Evolutionary conservation across 495 filamentous ascomycete species (phyloP), one percentile per base, ranked within the genome.

Genomic region (Aspergillus affinis): DNA sequence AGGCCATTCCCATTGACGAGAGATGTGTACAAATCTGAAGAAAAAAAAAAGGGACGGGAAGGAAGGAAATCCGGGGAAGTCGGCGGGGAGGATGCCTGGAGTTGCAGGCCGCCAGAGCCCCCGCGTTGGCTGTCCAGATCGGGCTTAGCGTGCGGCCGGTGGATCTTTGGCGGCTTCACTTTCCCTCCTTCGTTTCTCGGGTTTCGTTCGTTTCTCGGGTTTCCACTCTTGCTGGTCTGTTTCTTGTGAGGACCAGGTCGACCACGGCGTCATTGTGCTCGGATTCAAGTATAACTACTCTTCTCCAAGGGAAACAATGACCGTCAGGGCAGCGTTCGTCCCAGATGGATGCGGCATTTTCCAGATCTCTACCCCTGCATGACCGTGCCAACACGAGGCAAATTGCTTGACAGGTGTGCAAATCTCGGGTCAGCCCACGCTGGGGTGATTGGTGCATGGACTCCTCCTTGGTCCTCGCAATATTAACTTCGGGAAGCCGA

Each of bases 11-110:
- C 29, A 54, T 23, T 26, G 23, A 30, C 20, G n/a, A 18, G 50
- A 50, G 21, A 36, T 48, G 41, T 23, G 23, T 57, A 12, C 15
- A 26, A 32, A 45, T 13, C 45, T 29, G 58, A 45, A 46, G 41
- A 15, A 9, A 23, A 44, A 19, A 46, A 48, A n/a, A 41, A 48
- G 46, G 52, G 48, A 54, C 52, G 46, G 58, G 61, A 67, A 59
- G 61, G 29, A 59, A 61, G 61, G 62, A 60, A 68, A 64, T 65
- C 62, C 45, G 62, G 65, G 61, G 62, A 67, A 63, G 44, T n/a
- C 27, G 23, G 23, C 19, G 50, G 23, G 23, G 50, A 27, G 50
- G 27, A 29, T 49, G 48, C 48, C 48, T 49, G 48, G n/a, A 49
- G 21, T 9, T 49, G 48, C 48, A 49, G 48, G 48, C 48, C 2